Evolutionary conservation across 2,329 filamentous ascomycete species (phyloP), one percentile per base, ranked within the genome.

Genomic region (Pseudogymnoascus pannorum): DNA sequence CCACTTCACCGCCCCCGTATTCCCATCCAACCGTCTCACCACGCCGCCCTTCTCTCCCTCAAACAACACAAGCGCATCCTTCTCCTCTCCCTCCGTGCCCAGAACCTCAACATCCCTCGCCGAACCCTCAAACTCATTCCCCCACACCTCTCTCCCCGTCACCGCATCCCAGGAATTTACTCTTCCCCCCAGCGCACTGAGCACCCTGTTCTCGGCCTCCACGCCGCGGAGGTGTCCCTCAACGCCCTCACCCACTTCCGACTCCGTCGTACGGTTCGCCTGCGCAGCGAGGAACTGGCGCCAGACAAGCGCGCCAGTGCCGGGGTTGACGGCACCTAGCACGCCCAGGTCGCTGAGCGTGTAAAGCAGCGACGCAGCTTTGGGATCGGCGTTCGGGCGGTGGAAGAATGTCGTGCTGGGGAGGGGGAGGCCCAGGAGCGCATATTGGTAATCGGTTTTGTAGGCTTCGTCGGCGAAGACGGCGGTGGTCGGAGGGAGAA

Each of bases 341-440:
- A 97, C 83, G 36, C 87, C 85, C 57, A 92, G 82, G 62, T 97
- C 90, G 66, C 91, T 95, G 48, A 97, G 78, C 0, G 94, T 95
- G 74, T 97, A 99, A 59, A 99, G 81, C 36, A 99, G 81, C 60
- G 90, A 93, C 35, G 92, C 92, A 24, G 44, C n/a, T 74, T 90
- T 91, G 65, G 93, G 92, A 67, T 87, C 84, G 65, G 84, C 81
- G 70, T 88, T 83, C 38, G 94, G 93, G 68, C 87, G 88, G 77
- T 97, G 91, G 84, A 97, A 97, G 82, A 97, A 95, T 68, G 93
- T 97, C 64, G 91, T 89, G 65, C 90, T 85, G 72, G 84, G 79
- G 73, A 88, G 88, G 60, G 94, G 92, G 36, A 90, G 77, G 70
- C 94, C 94, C 70, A 99, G 79, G 57, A 97, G 86, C 66, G 90